Base-by-base conservation (phyloP, 208 protist species). In the Naegleria gruberi region DNA sequence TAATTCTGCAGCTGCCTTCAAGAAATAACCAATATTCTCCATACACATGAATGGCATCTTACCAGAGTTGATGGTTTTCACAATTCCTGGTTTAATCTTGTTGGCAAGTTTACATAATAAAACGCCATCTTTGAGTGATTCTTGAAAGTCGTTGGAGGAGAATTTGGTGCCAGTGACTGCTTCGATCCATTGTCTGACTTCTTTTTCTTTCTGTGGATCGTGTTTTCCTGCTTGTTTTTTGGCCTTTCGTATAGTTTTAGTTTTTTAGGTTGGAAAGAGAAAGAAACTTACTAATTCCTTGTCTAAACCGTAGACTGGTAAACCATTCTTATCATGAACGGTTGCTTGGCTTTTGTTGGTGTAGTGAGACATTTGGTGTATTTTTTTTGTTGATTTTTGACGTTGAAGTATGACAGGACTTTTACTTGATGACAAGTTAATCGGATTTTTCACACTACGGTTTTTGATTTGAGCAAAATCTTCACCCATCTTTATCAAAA, bases 231-330 rank as follows among this genome's bases (percentile, higher is more conserved):
- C 34, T 43, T 73, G 46, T 65, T 87, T 87, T n/a, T 87, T 87
- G 83, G 17, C 17, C 65, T 77, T 7, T 77, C 34, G 30, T 77
- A 17, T n/a, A 73, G 4, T 73, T 55, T 17, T 51, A n/a, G n/a
- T n/a, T n/a, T n/a, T n/a, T n/a, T n/a, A n/a, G n/a, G n/a, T 51
- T 51, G 12, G 12, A 17, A 51, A 17, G 4, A 51, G 46, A 51
- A 12, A 51, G 12, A 51, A 47, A 12, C 4, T 34, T 85, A 12
- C 82, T 4, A 89, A n/a, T 89, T 89, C 87, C 12, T n/a, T 6
- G n/a, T 89, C 87, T 43, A 89, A 46, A 47, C 87, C 87, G 57
- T 89, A 89, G 34, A 89, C 47, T 23, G 87, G 87, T 15, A 81
- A 10, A 30, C 87, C 87, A 23, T 89, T n/a, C n/a, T 81, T 82